Base-by-base conservation (phyloP, 768 basidiomycete species). In the Psilocybe tampanensis region DNA sequence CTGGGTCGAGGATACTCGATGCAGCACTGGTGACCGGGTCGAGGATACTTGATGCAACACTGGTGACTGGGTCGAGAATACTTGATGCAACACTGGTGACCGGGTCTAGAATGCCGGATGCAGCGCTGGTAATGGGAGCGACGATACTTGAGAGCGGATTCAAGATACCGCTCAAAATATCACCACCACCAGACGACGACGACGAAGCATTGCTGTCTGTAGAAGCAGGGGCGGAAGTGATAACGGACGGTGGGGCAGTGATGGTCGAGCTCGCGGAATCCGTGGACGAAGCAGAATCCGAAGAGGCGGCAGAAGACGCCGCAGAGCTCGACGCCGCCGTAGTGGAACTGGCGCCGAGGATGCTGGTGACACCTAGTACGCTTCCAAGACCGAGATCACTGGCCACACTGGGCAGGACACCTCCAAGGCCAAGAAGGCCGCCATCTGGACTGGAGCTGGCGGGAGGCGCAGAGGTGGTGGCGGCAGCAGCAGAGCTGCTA, bases 301-400 rank as follows among this genome's bases (percentile, higher is more conserved):
- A 39, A 8, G 47, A 17, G 2, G 48, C 32, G 19, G 44, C 17
- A 2, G 50, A 26, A 18, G n/a, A n/a, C n/a, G n/a, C n/a, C n/a
- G 60, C 48, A 12, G 53, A 5, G 44, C 17, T 15, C 11, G 52
- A 45, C 17, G 52, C 19, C 50, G n/a, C 41, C 12, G 52, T 19
- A 5, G 53, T 45, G 13, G 51, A 52, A 15, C 18, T 39, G 19
- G 56, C 24, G 13, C 34, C 32, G 2, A 66, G n/a, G 22, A 58
- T 32, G 44, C 53, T 60, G 0, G 58, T 60, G 3, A 60, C 12
- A 18, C 52, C 52, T 34, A 34, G 8, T 34, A 7, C 33, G 7
- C 33, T 15, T 7, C 8, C 33, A 7, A 34, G 8, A 39, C 36
- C n/a, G 7, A 39, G 36, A 39, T 5, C 36, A 13, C 36, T 39